These are phyloP conservation scores for Capillidium rhysosporum DNA, from an alignment of 371 early-diverging fungal species.

Conservation along the genomic window DNA sequence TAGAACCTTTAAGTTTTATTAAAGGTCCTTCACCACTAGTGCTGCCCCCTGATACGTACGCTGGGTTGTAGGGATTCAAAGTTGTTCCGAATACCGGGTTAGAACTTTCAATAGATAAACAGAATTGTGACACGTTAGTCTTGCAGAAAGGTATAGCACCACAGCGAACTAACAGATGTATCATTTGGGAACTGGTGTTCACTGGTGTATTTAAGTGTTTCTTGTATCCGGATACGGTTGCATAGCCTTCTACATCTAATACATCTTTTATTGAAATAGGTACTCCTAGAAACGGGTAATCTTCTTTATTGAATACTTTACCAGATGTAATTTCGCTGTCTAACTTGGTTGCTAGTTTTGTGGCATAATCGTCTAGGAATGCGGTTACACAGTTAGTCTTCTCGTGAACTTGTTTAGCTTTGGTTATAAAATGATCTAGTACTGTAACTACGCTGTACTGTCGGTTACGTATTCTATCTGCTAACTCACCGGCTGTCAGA, in stretches of 20 bases:
- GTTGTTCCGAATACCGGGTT: conserved; percentile 6
- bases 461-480: background rate
- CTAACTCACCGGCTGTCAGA: background rate
- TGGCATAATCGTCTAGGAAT: conserved; percentile 2
- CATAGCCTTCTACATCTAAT: conserved; percentile 4
- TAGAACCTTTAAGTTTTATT: background rate
- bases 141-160: conserved; percentile 8
- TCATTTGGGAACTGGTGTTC: background rate
- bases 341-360: background rate
- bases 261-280: conserved; percentile 8
- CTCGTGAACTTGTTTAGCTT: background rate
- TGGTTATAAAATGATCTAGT: background rate
- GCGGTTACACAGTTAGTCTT: conserved; percentile 6
- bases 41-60: conserved; percentile 6
- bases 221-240: background rate
- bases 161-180: background rate
- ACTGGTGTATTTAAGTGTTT: background rate
- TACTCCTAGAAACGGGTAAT: conserved; percentile 5
- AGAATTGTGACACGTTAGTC: conserved; percentile 6
- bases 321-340: background rate
- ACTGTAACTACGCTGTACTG: background rate
- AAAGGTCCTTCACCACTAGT: conserved; percentile 8
- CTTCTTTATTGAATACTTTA: background rate
- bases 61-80: conserved; percentile 5
- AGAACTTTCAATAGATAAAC: background rate